Conservation (phyloP, 768 basidiomycete genomes). For the Trametes elegans region DNA sequence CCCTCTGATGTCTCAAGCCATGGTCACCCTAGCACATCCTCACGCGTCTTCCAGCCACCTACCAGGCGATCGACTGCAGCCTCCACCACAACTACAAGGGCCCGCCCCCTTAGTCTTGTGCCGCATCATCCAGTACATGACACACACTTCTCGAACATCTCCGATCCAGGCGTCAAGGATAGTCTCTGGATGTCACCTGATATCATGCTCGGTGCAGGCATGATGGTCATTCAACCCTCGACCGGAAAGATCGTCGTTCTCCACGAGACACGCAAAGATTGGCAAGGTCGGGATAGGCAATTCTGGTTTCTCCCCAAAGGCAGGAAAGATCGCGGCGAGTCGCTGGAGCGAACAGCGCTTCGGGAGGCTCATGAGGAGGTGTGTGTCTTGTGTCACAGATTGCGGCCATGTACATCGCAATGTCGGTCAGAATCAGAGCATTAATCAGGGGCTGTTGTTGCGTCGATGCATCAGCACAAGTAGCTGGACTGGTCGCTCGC, state of each 20-base stretch:
- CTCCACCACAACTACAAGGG: too few species aligned
- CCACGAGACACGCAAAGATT: conserved; percentile 34
- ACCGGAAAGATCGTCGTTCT: conserved; percentile 54
- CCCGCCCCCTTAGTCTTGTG: too few species aligned
- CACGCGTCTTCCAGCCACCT: too few species aligned
- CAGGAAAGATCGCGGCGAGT: conserved; percentile 65
- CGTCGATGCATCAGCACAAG: too few species aligned
- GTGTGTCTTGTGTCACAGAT: conserved; percentile 5
- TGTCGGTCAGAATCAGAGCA: too few species aligned
- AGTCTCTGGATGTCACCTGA: conserved; percentile 48
- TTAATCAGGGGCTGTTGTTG: too few species aligned
- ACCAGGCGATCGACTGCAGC: too few species aligned
- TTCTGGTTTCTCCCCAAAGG: conserved; percentile 62
- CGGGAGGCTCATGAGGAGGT: conserved; percentile 73
- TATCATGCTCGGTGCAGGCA: conserved; percentile 59
- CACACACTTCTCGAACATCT: conserved; percentile 35
- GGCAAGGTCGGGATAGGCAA: not conserved
- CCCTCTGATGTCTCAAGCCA: not conserved
- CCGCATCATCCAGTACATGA: not conserved
- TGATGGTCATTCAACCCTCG: conserved; percentile 61
- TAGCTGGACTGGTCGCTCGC: too few species aligned
- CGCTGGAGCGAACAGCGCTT: conserved; percentile 54
- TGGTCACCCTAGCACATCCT: not conserved
- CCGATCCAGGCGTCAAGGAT: conserved; percentile 41
- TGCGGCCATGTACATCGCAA: too few species aligned